These are phyloP conservation scores for Mycena venus DNA, from an alignment of 768 basidiomycete genomes.

Conservation along the genomic window DNA sequence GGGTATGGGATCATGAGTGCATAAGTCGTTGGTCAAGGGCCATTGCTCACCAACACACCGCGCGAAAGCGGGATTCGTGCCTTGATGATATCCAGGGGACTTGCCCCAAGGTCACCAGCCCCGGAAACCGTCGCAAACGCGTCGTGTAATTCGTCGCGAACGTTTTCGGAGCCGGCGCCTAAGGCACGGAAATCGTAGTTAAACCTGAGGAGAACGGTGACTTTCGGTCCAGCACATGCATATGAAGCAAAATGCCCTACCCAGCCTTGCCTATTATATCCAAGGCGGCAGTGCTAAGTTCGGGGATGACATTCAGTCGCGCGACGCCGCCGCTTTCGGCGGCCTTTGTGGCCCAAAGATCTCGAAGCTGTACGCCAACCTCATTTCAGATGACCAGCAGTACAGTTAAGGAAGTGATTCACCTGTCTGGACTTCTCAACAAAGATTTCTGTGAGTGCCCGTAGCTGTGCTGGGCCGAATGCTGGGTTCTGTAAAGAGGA, in stretches of 20 bases:
- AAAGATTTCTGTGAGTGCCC: background rate
- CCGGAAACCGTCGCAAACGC: background rate
- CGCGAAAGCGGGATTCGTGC: too few species aligned
- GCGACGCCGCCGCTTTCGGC: too few species aligned
- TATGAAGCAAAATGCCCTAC: constrained; percentile 50
- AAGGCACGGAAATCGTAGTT: constrained; percentile 31
- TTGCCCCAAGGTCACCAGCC: background rate
- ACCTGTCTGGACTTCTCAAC: constrained; percentile 5
- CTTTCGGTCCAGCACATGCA: constrained; percentile 50
- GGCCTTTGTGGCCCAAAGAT: constrained; percentile 46
- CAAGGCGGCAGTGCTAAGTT: too few species aligned
- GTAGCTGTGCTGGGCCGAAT: background rate
- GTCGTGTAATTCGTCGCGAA: background rate
- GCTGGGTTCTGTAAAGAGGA: background rate
- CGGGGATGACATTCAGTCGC: too few species aligned
- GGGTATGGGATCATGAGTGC: background rate
- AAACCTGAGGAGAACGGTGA: constrained; percentile 16
- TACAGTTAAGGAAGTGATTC: background rate
- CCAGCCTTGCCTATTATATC: too few species aligned
- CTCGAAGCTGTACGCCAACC: constrained; percentile 46
- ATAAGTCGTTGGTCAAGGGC: background rate
- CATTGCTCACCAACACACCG: background rate
- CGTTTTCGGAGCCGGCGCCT: too few species aligned
- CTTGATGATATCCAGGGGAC: background rate
- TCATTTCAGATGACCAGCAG: background rate